Evolutionary conservation across 1,284 basidiomycete genomes (phyloP), one percentile per base, ranked within the genome.

Genomic region (Malassezia caprae): DNA sequence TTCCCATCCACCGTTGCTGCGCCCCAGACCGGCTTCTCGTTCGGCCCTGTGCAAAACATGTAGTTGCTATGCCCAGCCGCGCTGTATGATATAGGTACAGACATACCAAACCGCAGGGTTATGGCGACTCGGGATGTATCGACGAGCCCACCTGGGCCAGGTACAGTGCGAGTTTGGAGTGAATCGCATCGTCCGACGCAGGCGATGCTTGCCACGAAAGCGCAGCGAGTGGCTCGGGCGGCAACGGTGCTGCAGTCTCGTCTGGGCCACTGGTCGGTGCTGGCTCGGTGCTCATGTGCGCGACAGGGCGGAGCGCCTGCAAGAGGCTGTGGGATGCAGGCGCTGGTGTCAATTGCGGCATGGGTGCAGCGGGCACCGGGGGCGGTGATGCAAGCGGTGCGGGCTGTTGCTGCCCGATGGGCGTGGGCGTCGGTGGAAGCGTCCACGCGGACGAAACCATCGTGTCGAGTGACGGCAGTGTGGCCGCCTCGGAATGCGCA

Each of bases 1-100:
- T 81, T 82, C 78, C 78, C 80, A 64, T 76, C 77, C 34, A 77
- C 78, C 65, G 51, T 72, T 39, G 68, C 69, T 43, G 67, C 70
- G 43, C 69, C 68, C 7, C 62, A 67, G 55, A 63, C 68, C 37
- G 69, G 69, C n/a, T 72, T 72, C 60, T 64, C 63, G 61, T 72
- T 72, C 57, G 64, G 63, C 27, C 58, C 64, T 13, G 44, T 42
- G 19, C 34, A 69, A 46, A 59, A 62, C 39, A 68, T 68, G 67
- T 63, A 68, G 64, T 61, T 62, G 48, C 31, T 21, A 27, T 40
- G 34, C 37, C 37, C 21, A 11, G 17, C 35, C 28, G 35, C 40
- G 30, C 53, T 56, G 53, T 56, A 56, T 34, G 31, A 49, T 56
- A 56, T 21, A 41, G 48, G 47, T 48, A 17, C 34, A 43, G 28